Percentiles rank a stretch among this genome's conserved stretches.
Evolutionary conservation across 345 rosid species (phyloP).

Genomic region (Pseudoturritis turrita): DNA sequence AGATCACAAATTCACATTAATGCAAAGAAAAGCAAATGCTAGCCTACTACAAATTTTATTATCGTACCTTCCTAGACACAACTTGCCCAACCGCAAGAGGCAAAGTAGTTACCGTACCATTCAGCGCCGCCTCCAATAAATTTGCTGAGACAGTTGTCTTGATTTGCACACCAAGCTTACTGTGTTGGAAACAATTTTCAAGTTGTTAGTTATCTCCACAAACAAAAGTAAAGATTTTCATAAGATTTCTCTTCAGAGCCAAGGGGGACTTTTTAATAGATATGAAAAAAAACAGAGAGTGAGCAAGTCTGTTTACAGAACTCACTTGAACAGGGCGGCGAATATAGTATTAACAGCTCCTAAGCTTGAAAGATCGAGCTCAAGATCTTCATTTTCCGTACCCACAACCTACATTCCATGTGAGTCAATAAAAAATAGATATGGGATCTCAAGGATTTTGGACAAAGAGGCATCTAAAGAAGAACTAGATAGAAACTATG

Average conservation of each 20-base stretch:
- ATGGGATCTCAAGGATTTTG: neutral
- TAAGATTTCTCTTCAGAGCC: neutral
- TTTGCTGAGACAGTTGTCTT: constrained; percentile 92
- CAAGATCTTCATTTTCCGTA: constrained; percentile 77
- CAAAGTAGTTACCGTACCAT: constrained; percentile 56
- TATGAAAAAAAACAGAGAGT: neutral
- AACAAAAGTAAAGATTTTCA: neutral
- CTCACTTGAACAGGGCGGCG: constrained; percentile 90
- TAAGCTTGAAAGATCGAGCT: constrained; percentile 94
- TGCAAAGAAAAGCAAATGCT: neutral
- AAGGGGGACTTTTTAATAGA: neutral
- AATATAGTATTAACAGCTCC: constrained; percentile 95
- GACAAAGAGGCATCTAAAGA: neutral
- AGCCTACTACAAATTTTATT: constrained; percentile 1
- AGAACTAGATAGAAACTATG: neutral
- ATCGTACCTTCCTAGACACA: constrained; percentile 68
- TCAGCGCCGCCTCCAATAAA: constrained; percentile 80
- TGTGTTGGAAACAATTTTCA: constrained; percentile 14
- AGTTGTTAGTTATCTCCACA: neutral
- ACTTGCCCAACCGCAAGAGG: constrained; percentile 57
- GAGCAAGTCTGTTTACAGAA: neutral
- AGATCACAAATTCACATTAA: constrained; percentile 15
- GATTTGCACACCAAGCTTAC: constrained; percentile 97
- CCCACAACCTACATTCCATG: constrained; percentile 55
- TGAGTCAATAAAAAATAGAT: neutral